Evolutionary conservation across 2,329 filamentous ascomycete genomes (phyloP).

Genomic region (Blumeriella jaapii): DNA sequence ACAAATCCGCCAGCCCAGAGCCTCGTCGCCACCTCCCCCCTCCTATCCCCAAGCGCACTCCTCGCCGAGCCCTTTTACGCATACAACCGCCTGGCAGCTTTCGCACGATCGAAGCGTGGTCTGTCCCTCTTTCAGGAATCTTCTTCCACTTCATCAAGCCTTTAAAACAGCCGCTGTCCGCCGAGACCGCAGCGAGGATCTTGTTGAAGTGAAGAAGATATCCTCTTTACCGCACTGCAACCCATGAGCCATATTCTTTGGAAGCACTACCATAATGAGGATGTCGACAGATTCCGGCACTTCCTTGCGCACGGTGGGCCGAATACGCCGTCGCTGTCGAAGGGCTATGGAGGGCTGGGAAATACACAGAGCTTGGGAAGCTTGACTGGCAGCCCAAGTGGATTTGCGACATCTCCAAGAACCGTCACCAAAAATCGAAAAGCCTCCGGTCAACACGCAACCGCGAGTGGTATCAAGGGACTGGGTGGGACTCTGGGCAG

Average conservation of each 20-base stretch:
- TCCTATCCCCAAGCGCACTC: constrained; percentile 1
- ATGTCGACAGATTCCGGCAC: constrained; percentile 89
- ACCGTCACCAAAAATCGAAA: constrained; percentile 39
- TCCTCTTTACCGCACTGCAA: constrained; percentile 29
- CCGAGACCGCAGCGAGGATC: constrained; percentile 71
- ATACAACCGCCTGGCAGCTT: constrained; percentile 9
- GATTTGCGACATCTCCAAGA: constrained; percentile 38
- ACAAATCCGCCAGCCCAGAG: too few relatives aligned
- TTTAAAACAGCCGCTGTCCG: constrained; percentile 90
- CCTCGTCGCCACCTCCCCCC: background rate
- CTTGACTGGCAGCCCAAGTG: constrained; percentile 25
- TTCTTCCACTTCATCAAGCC: constrained; percentile 44
- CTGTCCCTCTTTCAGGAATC: constrained; percentile 24
- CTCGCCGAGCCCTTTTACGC: constrained; percentile 1
- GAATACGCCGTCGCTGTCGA: constrained; percentile 39
- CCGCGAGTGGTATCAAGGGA: constrained; percentile 34
- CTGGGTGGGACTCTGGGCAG: constrained; percentile 33
- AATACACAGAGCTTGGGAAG: constrained; percentile 31
- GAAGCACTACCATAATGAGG: constrained; percentile 94
- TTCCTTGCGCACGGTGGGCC: constrained; percentile 64
- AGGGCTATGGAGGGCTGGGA: constrained; percentile 36
- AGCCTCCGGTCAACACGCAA: constrained; percentile 38
- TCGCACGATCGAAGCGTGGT: constrained; percentile 1
- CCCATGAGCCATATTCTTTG: constrained; percentile 96
- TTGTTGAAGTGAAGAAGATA: constrained; percentile 26